Percentiles rank a stretch among this genome's conserved stretches.
These are phyloP conservation scores for Cyberlindnera mrakii DNA, from an alignment of 805 yeast species.

Conservation along the genomic window DNA sequence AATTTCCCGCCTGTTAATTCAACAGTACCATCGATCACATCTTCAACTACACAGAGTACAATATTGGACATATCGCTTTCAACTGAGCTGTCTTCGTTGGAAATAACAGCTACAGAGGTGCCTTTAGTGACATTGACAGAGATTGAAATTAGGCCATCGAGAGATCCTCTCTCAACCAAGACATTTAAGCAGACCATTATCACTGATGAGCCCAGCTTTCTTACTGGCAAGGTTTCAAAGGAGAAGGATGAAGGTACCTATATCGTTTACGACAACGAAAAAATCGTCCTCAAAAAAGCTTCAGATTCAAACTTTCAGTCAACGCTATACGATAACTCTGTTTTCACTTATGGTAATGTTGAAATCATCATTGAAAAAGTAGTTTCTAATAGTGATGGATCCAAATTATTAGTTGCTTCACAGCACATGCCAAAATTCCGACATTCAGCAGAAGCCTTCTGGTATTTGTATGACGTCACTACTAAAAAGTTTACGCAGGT, in stretches of 20 bases:
- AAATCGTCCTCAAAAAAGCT: conserved; percentile 27
- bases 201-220: conserved; percentile 19
- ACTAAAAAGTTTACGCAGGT: conserved; percentile 29
- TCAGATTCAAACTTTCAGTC: conserved; percentile 19
- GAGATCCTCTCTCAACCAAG: conserved; percentile 9
- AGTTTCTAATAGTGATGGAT: conserved; percentile 38
- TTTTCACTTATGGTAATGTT: conserved; percentile 37
- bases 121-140: conserved; percentile 6
- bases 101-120: conserved; percentile 1
- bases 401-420: conserved; percentile 50
- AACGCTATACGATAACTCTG: conserved; percentile 23
- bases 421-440: conserved; percentile 51
- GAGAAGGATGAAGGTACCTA: conserved; percentile 42
- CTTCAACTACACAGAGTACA: background rate
- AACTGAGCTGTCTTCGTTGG: background rate
- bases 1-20: background rate
- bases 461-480: conserved; percentile 54
- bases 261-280: conserved; percentile 13
- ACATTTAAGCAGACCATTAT: background rate
- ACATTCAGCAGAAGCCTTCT: conserved; percentile 57
- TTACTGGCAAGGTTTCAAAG: conserved; percentile 20
- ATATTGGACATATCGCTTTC: background rate
- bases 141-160: conserved; percentile 5
- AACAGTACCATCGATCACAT: background rate
- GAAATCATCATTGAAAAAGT: conserved; percentile 34